Percentiles rank a stretch among this genome's conserved stretches.
Conservation (phyloP, 805 yeast species). For the Myxozyma geophila region DNA sequence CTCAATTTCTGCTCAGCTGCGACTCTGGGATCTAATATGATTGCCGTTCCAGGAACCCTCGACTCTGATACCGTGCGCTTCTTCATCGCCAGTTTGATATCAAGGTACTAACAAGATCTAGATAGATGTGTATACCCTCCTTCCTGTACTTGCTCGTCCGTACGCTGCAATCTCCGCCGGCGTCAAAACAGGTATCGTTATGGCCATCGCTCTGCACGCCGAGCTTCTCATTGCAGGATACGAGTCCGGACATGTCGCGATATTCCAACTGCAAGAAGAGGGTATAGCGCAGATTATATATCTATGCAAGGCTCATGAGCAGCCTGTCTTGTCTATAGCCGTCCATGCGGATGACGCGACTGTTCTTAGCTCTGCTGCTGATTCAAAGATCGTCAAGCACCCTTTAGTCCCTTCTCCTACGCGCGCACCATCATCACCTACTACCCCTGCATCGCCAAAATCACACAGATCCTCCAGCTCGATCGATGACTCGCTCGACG, state of each 20-base stretch:
- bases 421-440: too few species aligned
- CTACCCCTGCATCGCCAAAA: not conserved
- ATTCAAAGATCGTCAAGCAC: conserved; percentile 43
- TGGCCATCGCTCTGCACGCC: conserved; percentile 56
- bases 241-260: conserved; percentile 69
- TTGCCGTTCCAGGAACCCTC: conserved; percentile 66
- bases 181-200: conserved; percentile 52
- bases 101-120: not conserved
- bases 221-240: conserved; percentile 56
- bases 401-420: conserved; percentile 25
- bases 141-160: conserved; percentile 35
- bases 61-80: conserved; percentile 59
- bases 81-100: not conserved
- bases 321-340: conserved; percentile 41
- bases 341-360: conserved; percentile 32
- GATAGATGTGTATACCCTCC: conserved; percentile 59
- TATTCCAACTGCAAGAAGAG: conserved; percentile 39
- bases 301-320: conserved; percentile 40
- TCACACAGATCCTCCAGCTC: not conserved
- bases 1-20: conserved; percentile 74
- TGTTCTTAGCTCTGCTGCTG: conserved; percentile 45
- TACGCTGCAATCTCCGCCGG: conserved; percentile 40
- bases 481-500: conserved; percentile 2
- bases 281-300: conserved; percentile 20
- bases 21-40: conserved; percentile 41